Base-by-base conservation (phyloP, 1,284 basidiomycete species). In the Mycosarcoma maydis region DNA sequence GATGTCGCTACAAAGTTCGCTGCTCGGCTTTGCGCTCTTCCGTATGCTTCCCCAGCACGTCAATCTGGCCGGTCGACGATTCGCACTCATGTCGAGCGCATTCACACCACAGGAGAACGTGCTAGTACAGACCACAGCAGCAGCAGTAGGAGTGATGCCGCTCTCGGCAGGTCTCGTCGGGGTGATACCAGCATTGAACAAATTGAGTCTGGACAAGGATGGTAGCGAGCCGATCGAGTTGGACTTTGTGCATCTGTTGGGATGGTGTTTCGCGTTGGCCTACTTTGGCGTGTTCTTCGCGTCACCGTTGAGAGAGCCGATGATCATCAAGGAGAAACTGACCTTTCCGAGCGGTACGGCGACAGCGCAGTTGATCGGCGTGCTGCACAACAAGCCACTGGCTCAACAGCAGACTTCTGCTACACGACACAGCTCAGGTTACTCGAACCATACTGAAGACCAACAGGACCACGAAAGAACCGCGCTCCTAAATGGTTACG, bases 1-100 rank as follows among this genome's bases (percentile, higher is more conserved):
- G 93, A 97, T 96, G 94, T 94, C 92, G 3, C 87, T 96, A 7
- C 94, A 98, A 78, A 92, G 91, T 1, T 90, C 92, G 17, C 85
- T 98, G 24, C 89, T 98, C 29, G 94, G 94, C 7, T 97, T 90
- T 82, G 88, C 94, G 2, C 82, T 96, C 50, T 94, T 94, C 61
- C 83, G 84, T 56, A 85, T 89, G 49, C 83, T 91, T 60, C 83
- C 83, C 1, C 50, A 47, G 3, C 43, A 52, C 16, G 40, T 75
- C 56, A 41, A 67, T 17, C 20, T 77, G 19, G 27, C 46, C 2
- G 47, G 62, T 13, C 55, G 57, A 11, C 47, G 44, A 0, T 55
- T 66, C 17, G 37, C 41, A 55, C 44, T 73, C 20, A 46, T 73
- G 44, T 53, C 52, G 22, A 51, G 40, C 4, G 89, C 91, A 0